Percentiles rank a stretch among this genome's conserved stretches.
Conservation (phyloP, 306 rosid species). For the Acacia crassicarpa region DNA sequence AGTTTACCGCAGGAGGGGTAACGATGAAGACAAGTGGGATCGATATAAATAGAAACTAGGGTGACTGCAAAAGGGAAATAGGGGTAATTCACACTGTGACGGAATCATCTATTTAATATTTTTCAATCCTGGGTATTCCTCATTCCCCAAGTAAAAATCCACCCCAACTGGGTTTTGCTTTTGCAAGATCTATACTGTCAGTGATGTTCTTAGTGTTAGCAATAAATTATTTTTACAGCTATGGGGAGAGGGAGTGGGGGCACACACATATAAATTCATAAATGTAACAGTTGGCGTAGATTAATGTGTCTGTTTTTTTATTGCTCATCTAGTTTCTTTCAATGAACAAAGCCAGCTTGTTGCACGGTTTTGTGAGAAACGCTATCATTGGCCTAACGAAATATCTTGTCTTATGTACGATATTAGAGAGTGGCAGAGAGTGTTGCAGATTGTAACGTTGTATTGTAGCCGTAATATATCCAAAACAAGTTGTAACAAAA, state of each 20-base stretch:
- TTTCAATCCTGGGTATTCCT: constrained; percentile 29
- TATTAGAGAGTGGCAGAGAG: background rate
- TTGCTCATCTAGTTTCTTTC: background rate
- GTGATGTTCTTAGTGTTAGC: constrained; percentile 29
- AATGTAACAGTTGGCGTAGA: background rate
- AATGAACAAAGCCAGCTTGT: constrained; percentile 11
- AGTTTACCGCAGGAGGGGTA: constrained; percentile 21
- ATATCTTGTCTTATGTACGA: constrained; percentile 13
- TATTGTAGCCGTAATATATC: constrained; percentile 27
- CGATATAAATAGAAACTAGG: constrained; percentile 34
- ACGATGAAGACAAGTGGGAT: constrained; percentile 28
- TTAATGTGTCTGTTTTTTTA: background rate
- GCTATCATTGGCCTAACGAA: constrained; percentile 21
- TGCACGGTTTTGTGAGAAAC: constrained; percentile 18
- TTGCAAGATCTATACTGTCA: constrained; percentile 30
- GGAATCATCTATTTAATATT: constrained; percentile 22
- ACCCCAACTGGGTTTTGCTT: constrained; percentile 24
- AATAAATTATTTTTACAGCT: constrained; percentile 10
- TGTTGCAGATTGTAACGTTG: constrained; percentile 13
- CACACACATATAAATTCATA: background rate
- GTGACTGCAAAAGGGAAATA: background rate
- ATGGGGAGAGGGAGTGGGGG: background rate
- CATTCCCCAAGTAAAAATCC: constrained; percentile 37
- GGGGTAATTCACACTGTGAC: background rate
- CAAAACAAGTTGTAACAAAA: constrained; percentile 26